A percentile compares a stretch with the other conserved stretches of the same genome.
Conservation (phyloP, 1,284 basidiomycete genomes). For the Trichosporon sp. region DNA sequence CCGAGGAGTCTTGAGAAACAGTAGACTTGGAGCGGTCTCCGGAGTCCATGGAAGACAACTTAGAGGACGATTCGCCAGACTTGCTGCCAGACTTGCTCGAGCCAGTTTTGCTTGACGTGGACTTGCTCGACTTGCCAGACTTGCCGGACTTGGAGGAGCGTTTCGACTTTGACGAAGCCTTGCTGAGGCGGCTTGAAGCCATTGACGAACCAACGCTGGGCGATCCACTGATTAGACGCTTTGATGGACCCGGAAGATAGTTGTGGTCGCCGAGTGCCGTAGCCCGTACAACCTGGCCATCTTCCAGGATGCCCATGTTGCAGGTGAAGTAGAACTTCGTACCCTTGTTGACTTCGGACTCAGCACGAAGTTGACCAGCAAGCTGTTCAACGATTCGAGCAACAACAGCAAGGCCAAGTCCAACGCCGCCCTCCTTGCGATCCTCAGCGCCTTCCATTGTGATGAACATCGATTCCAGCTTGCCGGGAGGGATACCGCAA, state of each 20-base stretch:
- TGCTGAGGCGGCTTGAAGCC: neutral
- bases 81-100: conserved; percentile 8
- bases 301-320: conserved; percentile 27
- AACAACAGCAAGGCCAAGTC: conserved; percentile 73
- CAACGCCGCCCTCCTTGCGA: conserved; percentile 39
- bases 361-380: conserved; percentile 71
- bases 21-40: conserved; percentile 2
- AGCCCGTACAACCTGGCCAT: neutral
- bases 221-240: neutral
- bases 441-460: conserved; percentile 81
- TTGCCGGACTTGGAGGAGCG: neutral
- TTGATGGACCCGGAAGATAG: neutral
- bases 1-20: neutral
- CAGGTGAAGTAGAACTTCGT: conserved; percentile 58
- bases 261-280: neutral
- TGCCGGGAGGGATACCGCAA: conserved; percentile 66
- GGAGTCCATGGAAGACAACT: conserved; percentile 2
- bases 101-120: neutral
- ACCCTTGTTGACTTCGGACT: conserved; percentile 66
- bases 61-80: neutral
- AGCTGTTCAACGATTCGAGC: conserved; percentile 78
- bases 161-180: neutral
- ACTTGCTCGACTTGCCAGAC: neutral
- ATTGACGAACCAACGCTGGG: neutral
- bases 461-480: conserved; percentile 76